phyloP scores from a whole-genome alignment of 345 rosid genomes.

The Melastoma malabathricum region DNA sequence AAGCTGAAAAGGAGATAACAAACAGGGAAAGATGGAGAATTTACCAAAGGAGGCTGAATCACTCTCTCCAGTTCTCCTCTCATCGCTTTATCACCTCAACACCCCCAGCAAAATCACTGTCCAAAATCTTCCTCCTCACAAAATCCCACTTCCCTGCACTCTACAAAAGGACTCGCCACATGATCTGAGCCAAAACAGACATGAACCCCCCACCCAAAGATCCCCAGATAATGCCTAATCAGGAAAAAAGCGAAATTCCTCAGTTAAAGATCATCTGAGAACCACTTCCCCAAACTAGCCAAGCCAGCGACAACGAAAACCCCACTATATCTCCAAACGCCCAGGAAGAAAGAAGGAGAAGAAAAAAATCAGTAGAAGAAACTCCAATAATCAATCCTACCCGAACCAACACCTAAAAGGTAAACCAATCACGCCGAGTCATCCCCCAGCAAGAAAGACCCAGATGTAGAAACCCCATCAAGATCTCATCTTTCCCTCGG shows the following conservation, averaged over 20 bases:
- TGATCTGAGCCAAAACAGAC: conserved; percentile 4
- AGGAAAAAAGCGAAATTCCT: too few species aligned
- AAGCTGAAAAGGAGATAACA: conserved; percentile 1
- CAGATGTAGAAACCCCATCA: conserved; percentile 16
- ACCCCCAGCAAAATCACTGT: conserved; percentile 12
- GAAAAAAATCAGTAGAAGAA: background rate
- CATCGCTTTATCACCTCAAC: conserved; percentile 9
- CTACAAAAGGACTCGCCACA: conserved; percentile 1
- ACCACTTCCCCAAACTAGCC: too few species aligned
- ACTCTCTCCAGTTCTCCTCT: conserved; percentile 38
- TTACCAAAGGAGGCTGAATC: conserved; percentile 72
- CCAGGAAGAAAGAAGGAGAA: too few species aligned
- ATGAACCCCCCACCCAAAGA: conserved; percentile 3
- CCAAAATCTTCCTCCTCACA: conserved; percentile 16
- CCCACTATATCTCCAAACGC: too few species aligned
- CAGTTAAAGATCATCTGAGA: too few species aligned
- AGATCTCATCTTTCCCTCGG: conserved; percentile 3
- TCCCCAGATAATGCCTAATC: too few species aligned
- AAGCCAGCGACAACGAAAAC: too few species aligned
- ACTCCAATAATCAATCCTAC: too few species aligned
- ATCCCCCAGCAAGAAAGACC: conserved; percentile 15
- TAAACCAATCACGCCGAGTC: background rate
- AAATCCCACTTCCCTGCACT: conserved; percentile 4
- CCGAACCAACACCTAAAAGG: background rate
- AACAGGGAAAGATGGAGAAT: conserved; percentile 4